Evolutionary conservation across 108 stramenopile genomes (phyloP).

Genomic region (Skeletonema costatum): DNA sequence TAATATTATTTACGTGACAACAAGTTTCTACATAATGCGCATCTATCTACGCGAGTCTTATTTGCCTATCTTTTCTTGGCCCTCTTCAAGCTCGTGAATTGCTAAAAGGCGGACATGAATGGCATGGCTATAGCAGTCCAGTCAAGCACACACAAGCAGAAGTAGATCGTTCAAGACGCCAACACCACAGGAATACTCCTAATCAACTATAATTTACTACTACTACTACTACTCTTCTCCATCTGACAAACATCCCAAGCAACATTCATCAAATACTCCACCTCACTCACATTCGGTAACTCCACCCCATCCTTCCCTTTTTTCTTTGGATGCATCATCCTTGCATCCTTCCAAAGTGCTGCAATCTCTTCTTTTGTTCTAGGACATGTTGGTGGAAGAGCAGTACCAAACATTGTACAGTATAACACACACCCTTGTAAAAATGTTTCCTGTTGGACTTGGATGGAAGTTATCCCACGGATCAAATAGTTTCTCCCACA

Average conservation of each 20-base stretch:
- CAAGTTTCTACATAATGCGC: too few relatives aligned
- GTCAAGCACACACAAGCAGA: too few relatives aligned
- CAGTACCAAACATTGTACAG: slow-evolving; percentile 49
- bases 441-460: slow-evolving; percentile 72
- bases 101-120: too few relatives aligned
- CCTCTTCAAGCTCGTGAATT: too few relatives aligned
- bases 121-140: too few relatives aligned
- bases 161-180: too few relatives aligned
- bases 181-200: too few relatives aligned
- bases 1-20: too few relatives aligned
- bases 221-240: neutral
- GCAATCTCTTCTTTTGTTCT: slow-evolving; percentile 26
- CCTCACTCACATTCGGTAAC: slow-evolving; percentile 60
- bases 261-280: slow-evolving; percentile 38
- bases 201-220: too few relatives aligned
- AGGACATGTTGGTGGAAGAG: slow-evolving; percentile 21
- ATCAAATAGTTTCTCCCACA: slow-evolving; percentile 68
- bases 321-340: slow-evolving; percentile 37
- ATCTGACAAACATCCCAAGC: slow-evolving; percentile 14
- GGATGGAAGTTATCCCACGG: slow-evolving; percentile 72
- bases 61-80: too few relatives aligned
- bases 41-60: too few relatives aligned
- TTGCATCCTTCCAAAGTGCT: slow-evolving; percentile 35
- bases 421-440: slow-evolving; percentile 71
- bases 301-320: slow-evolving; percentile 39